phyloP scores from a whole-genome alignment of 2,329 filamentous ascomycete species.

The Pseudogymnoascus sp. region DNA sequence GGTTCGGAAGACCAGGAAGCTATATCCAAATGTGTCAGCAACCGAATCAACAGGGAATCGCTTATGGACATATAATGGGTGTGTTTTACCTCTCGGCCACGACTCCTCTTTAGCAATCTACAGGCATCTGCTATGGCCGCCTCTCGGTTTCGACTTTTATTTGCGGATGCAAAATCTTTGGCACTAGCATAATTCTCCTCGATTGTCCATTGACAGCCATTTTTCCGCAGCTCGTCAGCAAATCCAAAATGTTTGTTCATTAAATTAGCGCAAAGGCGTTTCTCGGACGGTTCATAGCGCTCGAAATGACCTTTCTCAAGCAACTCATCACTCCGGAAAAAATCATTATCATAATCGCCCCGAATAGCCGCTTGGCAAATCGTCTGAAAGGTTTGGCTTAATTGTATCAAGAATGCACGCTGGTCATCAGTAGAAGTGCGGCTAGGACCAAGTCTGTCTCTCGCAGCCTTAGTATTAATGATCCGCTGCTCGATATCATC shows the following conservation, averaged over 20 bases:
- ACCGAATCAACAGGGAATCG: not conserved
- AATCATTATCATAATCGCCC: constrained; percentile 18
- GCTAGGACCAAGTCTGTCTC: constrained; percentile 13
- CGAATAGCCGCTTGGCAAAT: constrained; percentile 16
- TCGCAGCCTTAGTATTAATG: not conserved
- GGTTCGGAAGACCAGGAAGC: constrained; percentile 13
- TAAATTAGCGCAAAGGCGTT: constrained; percentile 16
- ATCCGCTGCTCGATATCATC: constrained; percentile 15
- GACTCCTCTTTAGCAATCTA: constrained; percentile 16
- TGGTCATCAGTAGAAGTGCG: not conserved
- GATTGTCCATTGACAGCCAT: constrained; percentile 15
- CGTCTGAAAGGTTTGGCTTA: constrained; percentile 15
- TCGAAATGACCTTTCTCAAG: too few species aligned
- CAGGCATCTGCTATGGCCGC: constrained; percentile 16
- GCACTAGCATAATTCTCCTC: too few species aligned
- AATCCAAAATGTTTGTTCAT: constrained; percentile 17
- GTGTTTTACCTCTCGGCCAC: constrained; percentile 16
- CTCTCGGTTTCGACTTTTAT: constrained; percentile 15
- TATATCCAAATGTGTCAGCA: not conserved
- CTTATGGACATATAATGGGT: not conserved
- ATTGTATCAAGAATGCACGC: not conserved
- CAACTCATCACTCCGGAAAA: constrained; percentile 11
- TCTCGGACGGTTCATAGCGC: constrained; percentile 5
- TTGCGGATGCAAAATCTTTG: too few species aligned
- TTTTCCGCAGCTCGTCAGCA: constrained; percentile 10